These are phyloP conservation scores for Collybia sordida DNA, from an alignment of 768 basidiomycete species.

Conservation along the genomic window DNA sequence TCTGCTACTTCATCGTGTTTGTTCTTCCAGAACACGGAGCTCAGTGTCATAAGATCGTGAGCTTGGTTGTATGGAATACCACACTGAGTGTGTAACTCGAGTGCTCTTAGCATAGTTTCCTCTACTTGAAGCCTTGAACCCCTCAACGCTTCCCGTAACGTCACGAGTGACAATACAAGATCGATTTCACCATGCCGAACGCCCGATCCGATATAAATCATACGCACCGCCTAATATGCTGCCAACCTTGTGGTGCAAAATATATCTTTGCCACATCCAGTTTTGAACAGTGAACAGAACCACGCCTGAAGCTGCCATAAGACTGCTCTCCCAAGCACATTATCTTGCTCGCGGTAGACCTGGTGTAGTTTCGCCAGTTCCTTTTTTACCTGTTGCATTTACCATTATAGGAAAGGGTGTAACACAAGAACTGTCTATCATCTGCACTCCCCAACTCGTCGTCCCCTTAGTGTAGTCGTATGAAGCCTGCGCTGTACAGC, in stretches of 20 bases:
- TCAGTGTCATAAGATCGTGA: constrained; percentile 18
- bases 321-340: constrained; percentile 1
- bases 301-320: constrained; percentile 1
- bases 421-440: constrained; percentile 13
- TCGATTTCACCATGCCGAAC: constrained; percentile 10
- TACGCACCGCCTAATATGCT: constrained; percentile 15
- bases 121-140: constrained; percentile 21
- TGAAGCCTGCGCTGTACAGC: constrained; percentile 10
- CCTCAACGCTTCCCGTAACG: constrained; percentile 10
- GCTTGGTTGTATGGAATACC: constrained; percentile 11
- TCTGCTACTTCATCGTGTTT: neutral
- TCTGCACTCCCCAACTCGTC: constrained; percentile 18
- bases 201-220: constrained; percentile 16
- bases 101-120: constrained; percentile 14
- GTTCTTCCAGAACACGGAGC: constrained; percentile 17
- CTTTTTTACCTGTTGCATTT: too few species aligned
- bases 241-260: constrained; percentile 8
- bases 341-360: neutral
- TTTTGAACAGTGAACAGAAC: constrained; percentile 1
- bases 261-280: neutral
- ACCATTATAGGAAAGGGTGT: too few species aligned
- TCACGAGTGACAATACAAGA: constrained; percentile 10
- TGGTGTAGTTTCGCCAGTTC: neutral
- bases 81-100: constrained; percentile 15
- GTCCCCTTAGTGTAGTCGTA: constrained; percentile 14